A percentile compares a stretch with the other conserved stretches of the same genome.
Evolutionary conservation across 805 yeast genomes (phyloP).

Genomic region (Saccharomycopsis guyanensis): DNA sequence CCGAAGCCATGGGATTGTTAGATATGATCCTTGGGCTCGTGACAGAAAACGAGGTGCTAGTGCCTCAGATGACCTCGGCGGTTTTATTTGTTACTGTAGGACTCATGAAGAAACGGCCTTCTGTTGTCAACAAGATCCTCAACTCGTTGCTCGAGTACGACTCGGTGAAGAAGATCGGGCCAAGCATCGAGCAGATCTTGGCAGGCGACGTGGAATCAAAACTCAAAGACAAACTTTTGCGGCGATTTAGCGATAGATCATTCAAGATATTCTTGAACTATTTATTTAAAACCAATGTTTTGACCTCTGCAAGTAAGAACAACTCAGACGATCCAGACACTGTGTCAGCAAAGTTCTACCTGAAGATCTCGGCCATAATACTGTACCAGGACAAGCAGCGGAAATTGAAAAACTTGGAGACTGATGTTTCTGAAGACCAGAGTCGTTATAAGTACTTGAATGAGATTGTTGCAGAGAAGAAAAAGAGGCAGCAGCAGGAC

Average conservation of each 20-base stretch:
- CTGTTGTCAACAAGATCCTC: slow-evolving; percentile 46
- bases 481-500: slow-evolving; percentile 24
- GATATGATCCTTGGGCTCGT: slow-evolving; percentile 56
- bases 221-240: slow-evolving; percentile 37
- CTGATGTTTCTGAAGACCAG: slow-evolving; percentile 15
- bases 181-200: slow-evolving; percentile 18
- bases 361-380: slow-evolving; percentile 7
- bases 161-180: slow-evolving; percentile 27
- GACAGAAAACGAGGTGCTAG: slow-evolving; percentile 44
- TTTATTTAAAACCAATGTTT: slow-evolving; percentile 10
- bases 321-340: slow-evolving; percentile 8
- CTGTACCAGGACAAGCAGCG: slow-evolving; percentile 19
- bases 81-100: slow-evolving; percentile 56
- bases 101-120: slow-evolving; percentile 60
- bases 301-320: slow-evolving; percentile 1
- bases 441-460: slow-evolving; percentile 20
- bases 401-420: slow-evolving; percentile 12
- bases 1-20: slow-evolving; percentile 63
- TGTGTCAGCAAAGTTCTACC: slow-evolving; percentile 4
- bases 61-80: slow-evolving; percentile 58
- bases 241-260: slow-evolving; percentile 56
- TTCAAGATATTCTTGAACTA: slow-evolving; percentile 35
- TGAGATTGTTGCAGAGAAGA: slow-evolving; percentile 24
- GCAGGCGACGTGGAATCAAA: slow-evolving; percentile 28
- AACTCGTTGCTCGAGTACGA: slow-evolving; percentile 32